Evolutionary conservation across 169 alveolate species (phyloP).

Genomic region (Babesia ovis): DNA sequence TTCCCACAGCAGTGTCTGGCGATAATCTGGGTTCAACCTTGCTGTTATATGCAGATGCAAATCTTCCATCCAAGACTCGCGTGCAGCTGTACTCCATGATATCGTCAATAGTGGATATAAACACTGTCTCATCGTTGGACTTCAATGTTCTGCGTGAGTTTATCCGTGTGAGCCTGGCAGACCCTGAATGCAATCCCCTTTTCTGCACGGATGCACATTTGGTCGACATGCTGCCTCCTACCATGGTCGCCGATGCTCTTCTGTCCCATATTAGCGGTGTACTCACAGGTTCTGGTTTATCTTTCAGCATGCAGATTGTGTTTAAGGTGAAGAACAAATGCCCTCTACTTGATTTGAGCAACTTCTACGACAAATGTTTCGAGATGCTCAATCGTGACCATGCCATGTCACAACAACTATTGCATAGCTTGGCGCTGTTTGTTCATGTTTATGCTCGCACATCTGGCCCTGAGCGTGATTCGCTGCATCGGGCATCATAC

Average conservation of each 20-base stretch:
- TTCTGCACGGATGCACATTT: neutral
- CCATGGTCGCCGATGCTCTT: neutral
- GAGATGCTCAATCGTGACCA: conserved; percentile 8
- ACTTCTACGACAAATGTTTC: conserved; percentile 23
- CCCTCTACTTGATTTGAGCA: neutral
- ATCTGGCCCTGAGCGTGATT: conserved; percentile 1
- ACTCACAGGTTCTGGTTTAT: conserved; percentile 13
- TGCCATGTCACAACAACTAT: neutral
- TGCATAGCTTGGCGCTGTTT: neutral
- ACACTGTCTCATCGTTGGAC: conserved; percentile 11
- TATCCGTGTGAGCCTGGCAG: conserved; percentile 23
- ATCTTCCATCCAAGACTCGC: conserved; percentile 9
- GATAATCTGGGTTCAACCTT: conserved; percentile 21
- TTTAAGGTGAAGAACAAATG: neutral
- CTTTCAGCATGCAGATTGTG: neutral
- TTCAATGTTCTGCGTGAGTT: conserved; percentile 11
- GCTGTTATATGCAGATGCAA: conserved; percentile 19
- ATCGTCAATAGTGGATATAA: conserved; percentile 1
- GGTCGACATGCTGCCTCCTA: neutral
- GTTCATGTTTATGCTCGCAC: conserved; percentile 8
- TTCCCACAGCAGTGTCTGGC: conserved; percentile 9
- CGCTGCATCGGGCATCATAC: neutral
- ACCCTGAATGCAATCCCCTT: conserved; percentile 9
- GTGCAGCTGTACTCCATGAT: conserved; percentile 22
- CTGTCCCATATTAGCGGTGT: neutral